A percentile compares a stretch with the other conserved stretches of the same genome.
These are phyloP conservation scores for Penicillium macrosclerotiorum DNA, from an alignment of 495 filamentous ascomycete species.

Conservation along the genomic window DNA sequence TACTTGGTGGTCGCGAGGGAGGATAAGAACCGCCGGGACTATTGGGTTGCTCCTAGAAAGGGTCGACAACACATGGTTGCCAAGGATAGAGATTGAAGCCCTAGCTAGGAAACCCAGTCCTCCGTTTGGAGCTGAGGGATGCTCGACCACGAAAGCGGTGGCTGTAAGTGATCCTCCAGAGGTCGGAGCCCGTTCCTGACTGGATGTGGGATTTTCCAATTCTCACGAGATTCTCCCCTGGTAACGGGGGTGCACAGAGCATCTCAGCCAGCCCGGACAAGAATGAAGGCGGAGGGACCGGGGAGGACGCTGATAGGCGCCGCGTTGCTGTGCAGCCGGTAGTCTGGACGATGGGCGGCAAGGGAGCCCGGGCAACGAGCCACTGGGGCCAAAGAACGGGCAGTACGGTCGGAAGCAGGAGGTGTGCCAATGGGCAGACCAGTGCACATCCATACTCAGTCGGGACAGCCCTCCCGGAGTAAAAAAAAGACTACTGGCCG, in stretches of 20 bases:
- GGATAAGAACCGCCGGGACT: too few relatives aligned
- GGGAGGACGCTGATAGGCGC: constrained; percentile 34
- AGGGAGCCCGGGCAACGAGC: constrained; percentile 52
- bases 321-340: constrained; percentile 35
- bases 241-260: constrained; percentile 16
- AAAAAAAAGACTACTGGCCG: background rate
- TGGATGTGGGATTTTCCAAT: too few relatives aligned
- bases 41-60: background rate
- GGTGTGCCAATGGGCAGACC: background rate
- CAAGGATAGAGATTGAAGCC: constrained; percentile 8
- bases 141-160: too few relatives aligned
- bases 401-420: background rate
- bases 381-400: constrained; percentile 18
- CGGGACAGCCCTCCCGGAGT: constrained; percentile 1
- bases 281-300: constrained; percentile 16
- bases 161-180: too few relatives aligned
- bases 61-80: constrained; percentile 32
- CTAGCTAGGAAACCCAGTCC: too few relatives aligned
- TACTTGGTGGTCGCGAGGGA: background rate
- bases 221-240: too few relatives aligned
- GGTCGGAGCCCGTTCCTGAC: too few relatives aligned
- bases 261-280: constrained; percentile 27
- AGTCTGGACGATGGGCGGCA: constrained; percentile 38
- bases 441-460: constrained; percentile 9
- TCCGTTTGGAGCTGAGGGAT: too few relatives aligned